These are phyloP conservation scores for Beauveria australis DNA, from an alignment of 2,329 filamentous ascomycete genomes.

Conservation along the genomic window DNA sequence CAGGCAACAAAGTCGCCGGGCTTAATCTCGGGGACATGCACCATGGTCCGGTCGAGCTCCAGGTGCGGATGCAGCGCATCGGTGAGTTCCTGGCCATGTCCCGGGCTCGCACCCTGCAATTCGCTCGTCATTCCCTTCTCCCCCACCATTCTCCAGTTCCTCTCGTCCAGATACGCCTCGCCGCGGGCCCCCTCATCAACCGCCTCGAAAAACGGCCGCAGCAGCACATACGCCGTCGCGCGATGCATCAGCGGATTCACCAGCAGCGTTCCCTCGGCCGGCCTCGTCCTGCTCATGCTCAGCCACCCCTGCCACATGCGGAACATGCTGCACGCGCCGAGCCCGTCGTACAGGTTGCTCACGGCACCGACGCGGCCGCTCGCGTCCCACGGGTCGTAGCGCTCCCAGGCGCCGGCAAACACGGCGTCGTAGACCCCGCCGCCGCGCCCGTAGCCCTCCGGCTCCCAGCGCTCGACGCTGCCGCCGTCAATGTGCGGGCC, in stretches of 20 bases:
- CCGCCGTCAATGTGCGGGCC: constrained; percentile 69
- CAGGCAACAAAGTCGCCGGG: constrained; percentile 76
- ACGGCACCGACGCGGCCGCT: constrained; percentile 58
- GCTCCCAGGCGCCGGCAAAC: constrained; percentile 68
- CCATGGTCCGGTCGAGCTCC: constrained; percentile 57
- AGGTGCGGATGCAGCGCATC: constrained; percentile 65
- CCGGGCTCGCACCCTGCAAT: constrained; percentile 64
- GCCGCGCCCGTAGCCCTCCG: constrained; percentile 55
- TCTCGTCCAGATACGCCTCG: constrained; percentile 36
- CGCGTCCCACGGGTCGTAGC: constrained; percentile 76
- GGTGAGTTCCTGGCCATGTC: constrained; percentile 62
- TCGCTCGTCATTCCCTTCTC: constrained; percentile 39
- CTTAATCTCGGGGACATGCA: constrained; percentile 57
- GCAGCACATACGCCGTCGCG: constrained; percentile 69
- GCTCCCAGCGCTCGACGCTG: constrained; percentile 68
- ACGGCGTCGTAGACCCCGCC: constrained; percentile 62
- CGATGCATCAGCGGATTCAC: constrained; percentile 72
- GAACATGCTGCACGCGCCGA: constrained; percentile 77
- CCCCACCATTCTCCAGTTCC: constrained; percentile 53
- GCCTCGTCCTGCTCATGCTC: constrained; percentile 63
- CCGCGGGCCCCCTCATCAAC: constrained; percentile 11
- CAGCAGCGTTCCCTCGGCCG: constrained; percentile 69
- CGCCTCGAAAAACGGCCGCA: constrained; percentile 73
- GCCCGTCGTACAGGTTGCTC: constrained; percentile 70
- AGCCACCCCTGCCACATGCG: constrained; percentile 89